phyloP scores from a whole-genome alignment of 495 filamentous ascomycete genomes.

The Aspergillus bridgeri region DNA sequence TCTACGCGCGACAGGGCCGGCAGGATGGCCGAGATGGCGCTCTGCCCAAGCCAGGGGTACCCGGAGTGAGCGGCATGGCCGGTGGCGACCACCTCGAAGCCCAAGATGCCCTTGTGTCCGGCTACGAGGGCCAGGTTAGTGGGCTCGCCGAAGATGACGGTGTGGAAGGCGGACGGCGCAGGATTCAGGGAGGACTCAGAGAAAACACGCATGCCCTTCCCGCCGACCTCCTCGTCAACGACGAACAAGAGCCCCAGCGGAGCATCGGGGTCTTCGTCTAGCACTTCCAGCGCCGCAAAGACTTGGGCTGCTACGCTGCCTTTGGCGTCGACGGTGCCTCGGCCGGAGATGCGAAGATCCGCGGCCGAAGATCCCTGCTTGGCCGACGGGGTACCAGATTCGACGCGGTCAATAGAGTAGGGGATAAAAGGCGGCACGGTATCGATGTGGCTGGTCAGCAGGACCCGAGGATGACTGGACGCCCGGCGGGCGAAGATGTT shows the following conservation, averaged over 20 bases:
- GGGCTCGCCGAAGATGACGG: slow-evolving; percentile 86
- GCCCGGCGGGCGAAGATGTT: slow-evolving; percentile 80
- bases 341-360: slow-evolving; percentile 58
- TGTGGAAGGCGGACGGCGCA: slow-evolving; percentile 45
- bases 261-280: slow-evolving; percentile 38
- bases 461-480: slow-evolving; percentile 54
- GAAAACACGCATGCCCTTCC: slow-evolving; percentile 75
- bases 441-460: slow-evolving; percentile 76
- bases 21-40: slow-evolving; percentile 71
- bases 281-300: slow-evolving; percentile 60
- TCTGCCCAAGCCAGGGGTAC: slow-evolving; percentile 81
- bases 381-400: too few relatives aligned
- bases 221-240: slow-evolving; percentile 78
- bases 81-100: slow-evolving; percentile 57
- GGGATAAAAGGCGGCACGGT: slow-evolving; percentile 67
- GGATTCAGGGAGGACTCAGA: slow-evolving; percentile 38
- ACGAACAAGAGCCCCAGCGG: slow-evolving; percentile 78
- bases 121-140: slow-evolving; percentile 82
- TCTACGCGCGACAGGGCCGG: slow-evolving; percentile 61
- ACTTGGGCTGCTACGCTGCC: slow-evolving; percentile 79
- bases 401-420: slow-evolving; percentile 24
- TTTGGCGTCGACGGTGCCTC: slow-evolving; percentile 89
- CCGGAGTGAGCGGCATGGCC: slow-evolving; percentile 85
- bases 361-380: slow-evolving; percentile 25
- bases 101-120: slow-evolving; percentile 82